These are phyloP conservation scores for Cyclostephanos invisitatus DNA, from an alignment of 108 stramenopile genomes.

Conservation along the genomic window DNA sequence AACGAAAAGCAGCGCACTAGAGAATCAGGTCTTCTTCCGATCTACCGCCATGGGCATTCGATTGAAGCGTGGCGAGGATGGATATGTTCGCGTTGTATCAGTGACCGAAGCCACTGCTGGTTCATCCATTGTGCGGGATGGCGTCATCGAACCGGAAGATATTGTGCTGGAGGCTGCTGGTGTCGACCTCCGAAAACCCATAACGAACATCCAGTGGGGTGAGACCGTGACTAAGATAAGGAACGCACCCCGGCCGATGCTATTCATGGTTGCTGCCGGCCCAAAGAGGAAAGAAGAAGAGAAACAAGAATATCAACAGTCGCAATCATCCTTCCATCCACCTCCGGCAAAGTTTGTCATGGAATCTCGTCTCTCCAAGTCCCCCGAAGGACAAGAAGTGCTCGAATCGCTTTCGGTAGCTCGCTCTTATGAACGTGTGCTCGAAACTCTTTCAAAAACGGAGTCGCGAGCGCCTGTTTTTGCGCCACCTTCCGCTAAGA, in stretches of 20 bases:
- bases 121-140: slow-evolving; percentile 38
- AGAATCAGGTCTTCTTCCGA: slow-evolving; percentile 38
- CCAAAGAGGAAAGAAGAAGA: slow-evolving; percentile 13
- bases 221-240: slow-evolving; percentile 45
- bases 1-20: slow-evolving; percentile 2
- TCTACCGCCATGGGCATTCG: slow-evolving; percentile 48
- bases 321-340: not conserved
- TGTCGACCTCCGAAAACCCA: slow-evolving; percentile 32
- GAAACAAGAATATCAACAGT: not conserved
- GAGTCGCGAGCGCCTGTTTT: not conserved
- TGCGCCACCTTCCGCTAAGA: not conserved
- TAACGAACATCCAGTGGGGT: slow-evolving; percentile 44
- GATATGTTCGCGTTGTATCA: slow-evolving; percentile 45
- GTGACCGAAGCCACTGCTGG: slow-evolving; percentile 32
- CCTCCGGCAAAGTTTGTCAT: slow-evolving; percentile 12
- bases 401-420: slow-evolving; percentile 17
- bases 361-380: slow-evolving; percentile 17
- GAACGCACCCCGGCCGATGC: slow-evolving; percentile 41
- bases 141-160: slow-evolving; percentile 45
- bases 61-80: slow-evolving; percentile 48
- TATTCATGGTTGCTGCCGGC: slow-evolving; percentile 31
- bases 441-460: slow-evolving; percentile 14
- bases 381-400: slow-evolving; percentile 24
- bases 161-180: slow-evolving; percentile 39
- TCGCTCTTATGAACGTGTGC: slow-evolving; percentile 15